These are phyloP conservation scores for Knoxdaviesia proteae DNA, from an alignment of 2,329 filamentous ascomycete genomes.

Conservation along the genomic window DNA sequence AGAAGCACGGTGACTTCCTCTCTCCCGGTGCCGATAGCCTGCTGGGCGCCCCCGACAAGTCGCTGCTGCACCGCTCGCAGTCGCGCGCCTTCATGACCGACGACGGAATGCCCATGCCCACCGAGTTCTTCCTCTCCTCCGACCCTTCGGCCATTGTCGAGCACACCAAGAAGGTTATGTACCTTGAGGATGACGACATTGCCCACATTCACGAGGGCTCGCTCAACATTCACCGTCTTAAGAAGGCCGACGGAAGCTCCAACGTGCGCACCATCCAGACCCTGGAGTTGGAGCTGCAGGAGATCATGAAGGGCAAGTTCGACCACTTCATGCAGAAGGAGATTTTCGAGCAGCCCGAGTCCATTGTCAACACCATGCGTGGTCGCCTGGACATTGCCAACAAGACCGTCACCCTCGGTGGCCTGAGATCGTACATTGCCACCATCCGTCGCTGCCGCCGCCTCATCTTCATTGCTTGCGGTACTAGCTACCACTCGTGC, in stretches of 20 bases:
- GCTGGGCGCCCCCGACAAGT: constrained; percentile 88
- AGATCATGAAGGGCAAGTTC: constrained; percentile 99
- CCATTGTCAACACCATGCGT: constrained; percentile 98
- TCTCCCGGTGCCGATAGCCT: constrained; percentile 37
- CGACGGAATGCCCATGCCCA: constrained; percentile 91
- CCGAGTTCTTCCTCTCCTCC: constrained; percentile 97
- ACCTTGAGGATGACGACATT: constrained; percentile 98
- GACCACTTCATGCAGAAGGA: constrained; percentile 99
- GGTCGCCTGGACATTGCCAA: constrained; percentile 85
- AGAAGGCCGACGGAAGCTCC: constrained; percentile 89
- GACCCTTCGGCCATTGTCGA: constrained; percentile 97
- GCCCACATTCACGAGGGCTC: constrained; percentile 98
- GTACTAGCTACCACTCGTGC: constrained; percentile 96
- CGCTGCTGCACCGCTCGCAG: constrained; percentile 91
- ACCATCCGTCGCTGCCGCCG: constrained; percentile 92
- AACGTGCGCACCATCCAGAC: constrained; percentile 98
- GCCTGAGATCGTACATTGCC: constrained; percentile 83
- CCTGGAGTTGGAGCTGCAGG: constrained; percentile 93
- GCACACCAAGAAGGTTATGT: constrained; percentile 99
- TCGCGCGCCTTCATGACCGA: constrained; percentile 98
- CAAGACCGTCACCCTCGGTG: constrained; percentile 89
- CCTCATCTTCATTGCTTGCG: constrained; percentile 98
- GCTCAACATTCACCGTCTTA: constrained; percentile 94
- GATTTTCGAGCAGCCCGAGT: constrained; percentile 99
- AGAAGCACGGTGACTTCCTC: constrained; percentile 48